Evolutionary conservation across 495 filamentous ascomycete species (phyloP).

Genomic region (Penicillium arizonense): DNA sequence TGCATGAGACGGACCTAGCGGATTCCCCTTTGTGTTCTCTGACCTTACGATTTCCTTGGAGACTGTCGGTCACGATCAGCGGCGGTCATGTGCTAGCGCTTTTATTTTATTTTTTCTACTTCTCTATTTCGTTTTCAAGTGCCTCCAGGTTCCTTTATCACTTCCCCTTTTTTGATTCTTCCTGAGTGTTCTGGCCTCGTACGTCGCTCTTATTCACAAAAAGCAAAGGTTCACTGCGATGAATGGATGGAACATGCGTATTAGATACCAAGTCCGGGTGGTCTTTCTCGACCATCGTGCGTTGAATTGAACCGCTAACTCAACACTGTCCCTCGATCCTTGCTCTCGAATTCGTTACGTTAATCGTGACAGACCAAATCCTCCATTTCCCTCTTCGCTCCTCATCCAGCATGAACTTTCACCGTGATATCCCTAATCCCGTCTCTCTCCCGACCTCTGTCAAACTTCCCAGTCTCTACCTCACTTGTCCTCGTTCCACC

Average conservation of each 20-base stretch:
- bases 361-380: conserved; percentile 6
- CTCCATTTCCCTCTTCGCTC: conserved; percentile 16
- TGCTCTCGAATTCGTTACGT: conserved; percentile 3
- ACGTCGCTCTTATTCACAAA: conserved; percentile 52
- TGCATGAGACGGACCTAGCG: conserved; percentile 15
- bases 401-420: conserved; percentile 7
- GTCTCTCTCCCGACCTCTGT: conserved; percentile 8
- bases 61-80: conserved; percentile 37
- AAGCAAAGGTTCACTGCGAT: conserved; percentile 30
- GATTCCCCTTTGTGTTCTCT: conserved; percentile 23
- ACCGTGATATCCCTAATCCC: conserved; percentile 1
- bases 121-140: conserved; percentile 30
- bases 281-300: conserved; percentile 16
- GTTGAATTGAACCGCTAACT: conserved; percentile 22
- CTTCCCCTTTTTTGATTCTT: conserved; percentile 48
- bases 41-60: conserved; percentile 37
- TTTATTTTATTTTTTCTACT: conserved; percentile 49
- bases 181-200: conserved; percentile 44
- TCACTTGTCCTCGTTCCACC: conserved; percentile 3
- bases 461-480: not conserved
- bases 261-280: conserved; percentile 28
- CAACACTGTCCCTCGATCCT: not conserved
- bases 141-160: conserved; percentile 34
- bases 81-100: conserved; percentile 33
- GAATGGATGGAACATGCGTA: conserved; percentile 23